Base-by-base conservation (phyloP, 441 rosid species). In the Adansonia rubrostipa region DNA sequence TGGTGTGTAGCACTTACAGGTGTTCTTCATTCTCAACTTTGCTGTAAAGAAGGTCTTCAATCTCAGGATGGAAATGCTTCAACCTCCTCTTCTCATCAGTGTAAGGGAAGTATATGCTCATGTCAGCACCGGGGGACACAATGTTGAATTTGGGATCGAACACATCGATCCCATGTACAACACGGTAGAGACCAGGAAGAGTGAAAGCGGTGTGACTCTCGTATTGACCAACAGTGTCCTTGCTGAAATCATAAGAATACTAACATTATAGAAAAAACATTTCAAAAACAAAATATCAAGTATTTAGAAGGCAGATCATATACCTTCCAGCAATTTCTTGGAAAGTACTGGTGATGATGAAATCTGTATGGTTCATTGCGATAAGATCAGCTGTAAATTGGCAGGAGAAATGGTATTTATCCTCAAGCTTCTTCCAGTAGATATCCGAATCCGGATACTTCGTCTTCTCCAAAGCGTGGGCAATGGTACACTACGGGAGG, bases 261-360 rank as follows among this genome's bases (percentile, higher is more conserved):
- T 19, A 19, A 45, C 5, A 4, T 20, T 22, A 7, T 56, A 33
- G 76, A 17, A 47, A 69, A 2, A 70, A 22, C 19, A 19, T 58
- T 14, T 44, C 54, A 66, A 66, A 33, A 54, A 65, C 42, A 40
- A 9, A 19, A 78, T 42, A 40, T 19, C 44, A 36, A 61, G 11
- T 13, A 61, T 63, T 20, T 2, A 56, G 36, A 57, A 10, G 13
- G 36, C n/a, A 9, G 45, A 3, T 17, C 48, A 11, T 7, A 58
- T 57, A 95, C 98, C 97, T 95, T 89, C 99, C 99, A 77, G 99
- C 99, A 79, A 95, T 95, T 79, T 95, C 99, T 80, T 95, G 99
- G 91, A 89, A 93, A 51, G 98, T 95, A 82, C 99, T 93, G 80
- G 99, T 95, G 91, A 95, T 95, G 77, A 95, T 95, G 86, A 95